Conservation (phyloP, 2,329 filamentous ascomycete genomes). For the Thyridium curvatum region DNA sequence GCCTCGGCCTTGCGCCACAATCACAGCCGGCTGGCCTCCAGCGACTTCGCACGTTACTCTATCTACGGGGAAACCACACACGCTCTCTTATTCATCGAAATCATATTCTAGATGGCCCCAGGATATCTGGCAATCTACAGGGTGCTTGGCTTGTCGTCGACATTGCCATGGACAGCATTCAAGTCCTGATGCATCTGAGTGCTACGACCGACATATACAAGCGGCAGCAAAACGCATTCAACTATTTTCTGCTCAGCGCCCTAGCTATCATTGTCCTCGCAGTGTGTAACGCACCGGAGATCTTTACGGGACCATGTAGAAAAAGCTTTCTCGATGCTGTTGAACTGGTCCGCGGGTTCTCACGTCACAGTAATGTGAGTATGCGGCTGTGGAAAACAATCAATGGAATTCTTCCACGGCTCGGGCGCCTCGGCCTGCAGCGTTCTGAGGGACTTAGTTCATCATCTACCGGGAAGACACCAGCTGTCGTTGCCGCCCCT, state of each 20-base stretch:
- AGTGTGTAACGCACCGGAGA: constrained; percentile 34
- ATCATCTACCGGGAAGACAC: no score
- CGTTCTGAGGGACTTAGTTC: constrained; percentile 8
- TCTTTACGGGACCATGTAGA: constrained; percentile 29
- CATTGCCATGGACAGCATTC: constrained; percentile 22
- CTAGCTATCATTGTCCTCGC: constrained; percentile 33
- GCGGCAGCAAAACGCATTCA: constrained; percentile 30
- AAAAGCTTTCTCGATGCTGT: constrained; percentile 23
- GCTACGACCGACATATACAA: constrained; percentile 28
- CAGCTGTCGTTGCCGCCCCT: no score
- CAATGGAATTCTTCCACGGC: constrained; percentile 21
- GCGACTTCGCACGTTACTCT: constrained; percentile 34
- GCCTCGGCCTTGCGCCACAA: constrained; percentile 22
- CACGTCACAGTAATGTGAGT: constrained; percentile 22
- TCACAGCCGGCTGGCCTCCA: constrained; percentile 28
- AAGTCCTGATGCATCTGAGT: constrained; percentile 28
- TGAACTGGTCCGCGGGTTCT: constrained; percentile 23
- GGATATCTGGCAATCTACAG: constrained; percentile 25
- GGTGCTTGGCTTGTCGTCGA: constrained; percentile 32
- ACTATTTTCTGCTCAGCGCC: constrained; percentile 32
- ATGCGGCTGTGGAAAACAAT: constrained; percentile 28
- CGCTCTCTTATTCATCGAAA: constrained; percentile 36
- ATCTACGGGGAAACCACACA: constrained; percentile 37
- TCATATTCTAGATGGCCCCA: constrained; percentile 31
- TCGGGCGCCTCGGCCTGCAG: constrained; percentile 17